Evolutionary conservation across 768 basidiomycete genomes (phyloP).

Genomic region (Macrolepiota fuliginosa): DNA sequence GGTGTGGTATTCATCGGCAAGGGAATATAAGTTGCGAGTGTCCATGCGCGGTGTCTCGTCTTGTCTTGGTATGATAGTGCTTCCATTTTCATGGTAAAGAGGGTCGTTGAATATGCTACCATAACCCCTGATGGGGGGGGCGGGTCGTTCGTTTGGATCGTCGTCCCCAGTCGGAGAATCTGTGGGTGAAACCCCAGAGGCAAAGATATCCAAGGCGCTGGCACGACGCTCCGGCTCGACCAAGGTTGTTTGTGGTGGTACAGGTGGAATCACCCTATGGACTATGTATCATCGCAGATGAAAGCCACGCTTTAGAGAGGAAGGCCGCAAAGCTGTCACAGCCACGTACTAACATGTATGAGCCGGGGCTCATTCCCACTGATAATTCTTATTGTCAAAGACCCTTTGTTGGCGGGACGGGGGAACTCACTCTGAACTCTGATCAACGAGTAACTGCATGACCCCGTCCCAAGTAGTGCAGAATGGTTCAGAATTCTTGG

Average conservation of each 20-base stretch:
- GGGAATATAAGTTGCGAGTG: neutral
- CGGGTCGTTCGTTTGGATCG: neutral
- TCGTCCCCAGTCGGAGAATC: neutral
- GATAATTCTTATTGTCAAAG: neutral
- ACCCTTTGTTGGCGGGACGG: neutral
- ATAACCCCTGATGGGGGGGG: neutral
- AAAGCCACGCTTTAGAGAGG: neutral
- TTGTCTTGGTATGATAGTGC: neutral
- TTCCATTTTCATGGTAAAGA: neutral
- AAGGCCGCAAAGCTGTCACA: neutral
- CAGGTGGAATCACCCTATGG: neutral
- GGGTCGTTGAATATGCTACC: neutral
- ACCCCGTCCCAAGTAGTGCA: neutral
- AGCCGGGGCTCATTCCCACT: neutral
- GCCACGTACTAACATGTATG: conserved; percentile 3
- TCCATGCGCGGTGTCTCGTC: neutral
- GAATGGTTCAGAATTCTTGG: too few species aligned
- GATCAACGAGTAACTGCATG: neutral
- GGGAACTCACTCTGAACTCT: neutral
- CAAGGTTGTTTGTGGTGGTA: neutral
- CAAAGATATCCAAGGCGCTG: neutral
- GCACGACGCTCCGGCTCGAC: neutral
- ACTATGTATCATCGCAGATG: neutral
- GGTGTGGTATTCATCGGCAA: neutral
- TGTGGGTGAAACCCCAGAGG: neutral